Percentiles rank a stretch among this genome's conserved stretches.
Evolutionary conservation across 2,329 filamentous ascomycete species (phyloP).

Genomic region (Metarhizium anisopliae): DNA sequence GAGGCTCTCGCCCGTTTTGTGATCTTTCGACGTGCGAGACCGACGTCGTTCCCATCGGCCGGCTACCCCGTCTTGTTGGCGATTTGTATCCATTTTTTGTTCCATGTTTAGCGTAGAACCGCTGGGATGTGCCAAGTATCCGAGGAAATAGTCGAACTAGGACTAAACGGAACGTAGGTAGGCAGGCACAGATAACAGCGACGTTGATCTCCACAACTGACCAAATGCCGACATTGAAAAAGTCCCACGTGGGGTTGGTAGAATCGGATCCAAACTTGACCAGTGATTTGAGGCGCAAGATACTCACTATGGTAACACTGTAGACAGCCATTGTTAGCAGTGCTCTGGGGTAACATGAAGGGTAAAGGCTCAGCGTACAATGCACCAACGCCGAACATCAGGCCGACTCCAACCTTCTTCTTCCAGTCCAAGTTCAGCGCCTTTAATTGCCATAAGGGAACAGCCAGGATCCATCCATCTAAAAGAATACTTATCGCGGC

Average conservation of each 20-base stretch:
- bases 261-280: conserved; percentile 20
- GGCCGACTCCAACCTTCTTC: conserved; percentile 37
- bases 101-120: conserved; percentile 18
- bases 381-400: conserved; percentile 43
- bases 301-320: conserved; percentile 29
- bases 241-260: conserved; percentile 26
- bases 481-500: conserved; percentile 43
- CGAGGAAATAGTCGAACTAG: conserved; percentile 30
- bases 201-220: conserved; percentile 30
- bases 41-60: conserved; percentile 12
- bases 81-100: conserved; percentile 7
- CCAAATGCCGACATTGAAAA: conserved; percentile 22
- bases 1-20: conserved; percentile 10
- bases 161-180: conserved; percentile 26
- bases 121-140: conserved; percentile 19
- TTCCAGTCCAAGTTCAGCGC: conserved; percentile 34
- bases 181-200: conserved; percentile 29
- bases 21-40: conserved; percentile 16
- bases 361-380: conserved; percentile 24
- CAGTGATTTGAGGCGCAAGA: conserved; percentile 26
- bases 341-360: too few relatives aligned
- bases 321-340: conserved; percentile 4
- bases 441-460: conserved; percentile 38
- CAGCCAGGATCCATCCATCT: conserved; percentile 41
- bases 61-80: conserved; percentile 7